A percentile compares a stretch with the other conserved stretches of the same genome.
Evolutionary conservation across 495 filamentous ascomycete species (phyloP).

Genomic region (Zalerion maritima): DNA sequence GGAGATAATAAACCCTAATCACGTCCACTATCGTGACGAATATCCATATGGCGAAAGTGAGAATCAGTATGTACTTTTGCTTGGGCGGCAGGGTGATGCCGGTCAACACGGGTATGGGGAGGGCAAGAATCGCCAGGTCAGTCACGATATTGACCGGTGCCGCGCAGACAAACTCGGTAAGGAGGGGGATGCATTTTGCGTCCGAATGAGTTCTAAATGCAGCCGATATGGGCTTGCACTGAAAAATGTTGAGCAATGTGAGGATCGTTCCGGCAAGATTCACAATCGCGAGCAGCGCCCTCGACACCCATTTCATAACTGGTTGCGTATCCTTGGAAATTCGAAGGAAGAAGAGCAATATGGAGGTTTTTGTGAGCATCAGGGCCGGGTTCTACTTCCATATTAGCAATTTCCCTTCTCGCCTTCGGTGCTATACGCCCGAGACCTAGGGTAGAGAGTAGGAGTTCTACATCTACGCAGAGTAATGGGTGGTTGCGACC

Average conservation of each 20-base stretch:
- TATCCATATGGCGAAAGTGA: conserved; percentile 70
- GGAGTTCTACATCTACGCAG: conserved; percentile 1
- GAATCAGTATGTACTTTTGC: conserved; percentile 70
- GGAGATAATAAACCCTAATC: conserved; percentile 75
- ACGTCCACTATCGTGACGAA: conserved; percentile 85
- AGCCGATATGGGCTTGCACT: conserved; percentile 62
- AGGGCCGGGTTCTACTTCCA: conserved; percentile 66
- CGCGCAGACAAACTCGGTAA: conserved; percentile 72
- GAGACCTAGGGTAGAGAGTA: not conserved
- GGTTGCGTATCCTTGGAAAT: conserved; percentile 56
- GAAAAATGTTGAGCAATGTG: conserved; percentile 76
- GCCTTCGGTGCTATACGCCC: not conserved
- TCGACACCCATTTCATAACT: conserved; percentile 54
- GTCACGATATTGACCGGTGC: conserved; percentile 74
- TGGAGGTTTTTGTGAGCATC: conserved; percentile 81
- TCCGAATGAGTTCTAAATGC: conserved; percentile 38
- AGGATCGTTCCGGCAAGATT: conserved; percentile 64
- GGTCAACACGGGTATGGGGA: conserved; percentile 81
- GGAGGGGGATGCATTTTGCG: conserved; percentile 52
- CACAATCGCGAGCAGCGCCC: conserved; percentile 55
- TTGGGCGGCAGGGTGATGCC: conserved; percentile 67
- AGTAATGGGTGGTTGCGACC: no score
- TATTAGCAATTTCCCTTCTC: conserved; percentile 12
- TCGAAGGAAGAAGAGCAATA: conserved; percentile 75
- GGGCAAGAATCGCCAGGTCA: conserved; percentile 66